Conservation (phyloP, 2,329 filamentous ascomycete species). For the Elsinoe necatrix region DNA sequence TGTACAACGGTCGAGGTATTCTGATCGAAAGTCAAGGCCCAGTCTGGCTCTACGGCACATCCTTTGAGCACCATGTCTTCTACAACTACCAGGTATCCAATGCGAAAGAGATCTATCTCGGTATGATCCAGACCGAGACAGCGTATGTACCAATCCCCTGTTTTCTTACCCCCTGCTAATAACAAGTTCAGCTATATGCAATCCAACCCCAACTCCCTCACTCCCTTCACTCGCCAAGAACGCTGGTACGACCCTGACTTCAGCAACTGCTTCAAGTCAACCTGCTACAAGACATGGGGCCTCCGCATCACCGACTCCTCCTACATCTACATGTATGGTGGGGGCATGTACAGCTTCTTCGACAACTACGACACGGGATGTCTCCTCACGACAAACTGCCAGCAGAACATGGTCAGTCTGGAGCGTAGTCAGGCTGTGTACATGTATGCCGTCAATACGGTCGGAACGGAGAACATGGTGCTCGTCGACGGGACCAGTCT, state of each 20-base stretch:
- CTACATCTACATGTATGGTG: slow-evolving; percentile 62
- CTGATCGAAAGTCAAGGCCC: slow-evolving; percentile 53
- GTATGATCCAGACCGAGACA: slow-evolving; percentile 80
- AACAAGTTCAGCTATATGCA: slow-evolving; percentile 52
- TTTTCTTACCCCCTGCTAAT: slow-evolving; percentile 10
- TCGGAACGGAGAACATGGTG: slow-evolving; percentile 21
- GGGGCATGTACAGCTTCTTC: slow-evolving; percentile 74
- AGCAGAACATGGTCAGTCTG: slow-evolving; percentile 67
- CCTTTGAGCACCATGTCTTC: slow-evolving; percentile 51
- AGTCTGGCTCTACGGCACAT: slow-evolving; percentile 56
- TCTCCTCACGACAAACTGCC: slow-evolving; percentile 59
- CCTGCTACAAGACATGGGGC: slow-evolving; percentile 69
- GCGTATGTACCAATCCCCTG: slow-evolving; percentile 46
- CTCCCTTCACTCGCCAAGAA: slow-evolving; percentile 53
- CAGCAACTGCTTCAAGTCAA: slow-evolving; percentile 42
- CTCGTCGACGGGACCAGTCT: slow-evolving; percentile 24
- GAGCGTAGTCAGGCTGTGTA: slow-evolving; percentile 35
- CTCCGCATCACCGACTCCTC: slow-evolving; percentile 60
- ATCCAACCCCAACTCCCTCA: slow-evolving; percentile 64
- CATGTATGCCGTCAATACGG: slow-evolving; percentile 21
- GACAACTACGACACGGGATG: slow-evolving; percentile 71
- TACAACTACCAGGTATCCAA: slow-evolving; percentile 79
- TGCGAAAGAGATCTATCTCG: slow-evolving; percentile 73
- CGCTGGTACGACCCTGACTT: slow-evolving; percentile 63
- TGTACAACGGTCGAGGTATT: slow-evolving; percentile 80